Base-by-base conservation (phyloP, 139 green algal species). In the Pseudopediastrum boryanum region DNA sequence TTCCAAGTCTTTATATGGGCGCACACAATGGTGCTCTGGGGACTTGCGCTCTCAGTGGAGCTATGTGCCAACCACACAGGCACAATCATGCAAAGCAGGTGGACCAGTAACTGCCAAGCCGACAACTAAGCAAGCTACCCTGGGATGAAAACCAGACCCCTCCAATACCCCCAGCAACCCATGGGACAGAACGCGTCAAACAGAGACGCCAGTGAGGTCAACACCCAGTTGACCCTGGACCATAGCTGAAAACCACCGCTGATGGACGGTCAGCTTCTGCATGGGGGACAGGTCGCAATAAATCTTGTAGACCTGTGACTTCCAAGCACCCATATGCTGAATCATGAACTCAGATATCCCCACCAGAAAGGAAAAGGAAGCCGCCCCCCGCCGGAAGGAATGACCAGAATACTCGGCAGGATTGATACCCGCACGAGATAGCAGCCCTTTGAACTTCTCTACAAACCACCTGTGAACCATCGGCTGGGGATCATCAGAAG, bases 241-340 rank as follows among this genome's bases (percentile, higher is more conserved):
- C 58, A 67, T 67, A 5, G 12, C 7, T 25, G 38, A 29, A 38
- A 67, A 67, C 58, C 58, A 67, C 25, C 5, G 2, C 6, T 4
- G 3, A 67, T 39, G 12, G 31, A 67, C 27, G 4, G n/a, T 4
- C n/a, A 67, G 58, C 58, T 67, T 67, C 58, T 67, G 58, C 3
- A 5, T 27, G 6, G 41, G 27, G 5, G 58, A 67, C 58, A 39
- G 7, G 12, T 67, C 12, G 31, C 38, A 8, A 33, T 67, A 67
- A 38, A 67, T 33, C 58, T 67, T 29, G 58, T 67, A 67, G 31
- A 67, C 58, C 58, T 67, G 58, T 29, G 31, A 43, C 31, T 33
- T 29, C 58, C 58, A 67, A 38, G 58, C 12, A 3, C 58, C 58
- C 58, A 67, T 4, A 29, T 67, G 5, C 58, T 67, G 38, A 33